Conservation (phyloP, 1,139 yeast genomes). For the Debaryomycetaceae sp. region DNA sequence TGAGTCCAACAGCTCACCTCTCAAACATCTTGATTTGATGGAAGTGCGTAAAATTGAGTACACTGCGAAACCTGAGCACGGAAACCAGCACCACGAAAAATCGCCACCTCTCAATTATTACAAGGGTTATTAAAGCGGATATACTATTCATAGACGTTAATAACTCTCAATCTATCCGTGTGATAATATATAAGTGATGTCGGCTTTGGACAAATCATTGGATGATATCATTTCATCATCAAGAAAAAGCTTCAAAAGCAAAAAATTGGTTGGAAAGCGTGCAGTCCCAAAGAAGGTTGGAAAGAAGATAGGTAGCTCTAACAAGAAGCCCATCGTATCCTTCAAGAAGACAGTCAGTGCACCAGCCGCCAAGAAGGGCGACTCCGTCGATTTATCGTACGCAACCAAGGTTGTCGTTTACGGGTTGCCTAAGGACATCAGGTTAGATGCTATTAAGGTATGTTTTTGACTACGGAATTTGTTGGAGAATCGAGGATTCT, state of each 20-base stretch:
- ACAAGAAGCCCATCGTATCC: slow-evolving; percentile 33
- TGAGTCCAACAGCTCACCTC: no score
- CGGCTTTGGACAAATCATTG: slow-evolving; percentile 85
- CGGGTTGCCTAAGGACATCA: slow-evolving; percentile 76
- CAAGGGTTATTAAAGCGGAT: neutral
- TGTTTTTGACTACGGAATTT: slow-evolving; percentile 23
- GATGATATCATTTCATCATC: slow-evolving; percentile 85
- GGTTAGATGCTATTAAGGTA: slow-evolving; percentile 77
- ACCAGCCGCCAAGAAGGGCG: slow-evolving; percentile 29
- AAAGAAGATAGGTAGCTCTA: slow-evolving; percentile 26
- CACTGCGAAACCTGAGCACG: no score
- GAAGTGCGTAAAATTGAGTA: no score
- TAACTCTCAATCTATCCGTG: neutral
- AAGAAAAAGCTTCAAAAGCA: slow-evolving; percentile 28
- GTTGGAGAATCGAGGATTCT: neutral
- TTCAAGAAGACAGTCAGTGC: slow-evolving; percentile 31
- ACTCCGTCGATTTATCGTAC: slow-evolving; percentile 48
- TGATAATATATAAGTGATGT: slow-evolving; percentile 15
- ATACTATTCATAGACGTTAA: neutral
- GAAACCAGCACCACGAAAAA: neutral
- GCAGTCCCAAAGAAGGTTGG: slow-evolving; percentile 26
- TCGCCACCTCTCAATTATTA: neutral
- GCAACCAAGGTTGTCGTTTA: slow-evolving; percentile 75
- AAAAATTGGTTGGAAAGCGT: slow-evolving; percentile 26
- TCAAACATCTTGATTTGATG: no score